These are phyloP conservation scores for Fusarium palustre DNA, from an alignment of 2,329 filamentous ascomycete species.

Conservation along the genomic window DNA sequence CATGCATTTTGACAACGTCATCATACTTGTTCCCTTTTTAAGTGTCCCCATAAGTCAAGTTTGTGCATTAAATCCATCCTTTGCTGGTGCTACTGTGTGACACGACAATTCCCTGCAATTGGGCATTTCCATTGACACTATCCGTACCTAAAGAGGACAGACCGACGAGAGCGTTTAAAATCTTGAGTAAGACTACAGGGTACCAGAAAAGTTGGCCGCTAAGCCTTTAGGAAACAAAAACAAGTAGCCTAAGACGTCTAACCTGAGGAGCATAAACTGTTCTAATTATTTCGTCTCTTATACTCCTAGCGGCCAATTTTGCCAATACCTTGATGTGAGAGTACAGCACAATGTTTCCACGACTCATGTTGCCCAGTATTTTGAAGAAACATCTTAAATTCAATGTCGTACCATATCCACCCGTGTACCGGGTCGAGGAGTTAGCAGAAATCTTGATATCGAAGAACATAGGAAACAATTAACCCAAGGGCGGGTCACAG, in stretches of 20 bases:
- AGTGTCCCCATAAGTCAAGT: slow-evolving; percentile 27
- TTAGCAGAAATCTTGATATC: too few species aligned
- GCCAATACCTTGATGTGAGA: too few species aligned
- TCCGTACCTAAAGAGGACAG: too few species aligned
- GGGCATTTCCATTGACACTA: not conserved
- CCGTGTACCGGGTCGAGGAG: too few species aligned
- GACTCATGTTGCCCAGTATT: not conserved
- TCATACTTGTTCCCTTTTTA: slow-evolving; percentile 34
- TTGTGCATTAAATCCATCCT: slow-evolving; percentile 14
- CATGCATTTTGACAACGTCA: slow-evolving; percentile 36
- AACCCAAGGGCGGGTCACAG: too few species aligned
- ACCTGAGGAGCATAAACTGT: too few species aligned
- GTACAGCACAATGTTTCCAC: not conserved
- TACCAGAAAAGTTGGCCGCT: too few species aligned
- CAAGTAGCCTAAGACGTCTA: too few species aligned
- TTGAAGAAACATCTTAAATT: not conserved
- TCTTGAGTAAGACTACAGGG: not conserved
- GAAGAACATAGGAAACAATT: too few species aligned
- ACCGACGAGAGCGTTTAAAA: not conserved
- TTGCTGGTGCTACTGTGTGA: not conserved
- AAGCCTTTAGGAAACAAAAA: too few species aligned
- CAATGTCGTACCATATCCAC: not conserved
- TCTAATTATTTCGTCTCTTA: too few species aligned
- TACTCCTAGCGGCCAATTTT: too few species aligned
- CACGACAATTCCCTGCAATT: slow-evolving; percentile 6